Percentiles rank a stretch among this genome's conserved stretches.
Conservation (phyloP, 192 early-diverging fungal species). For the Umbelopsis isabellina region DNA sequence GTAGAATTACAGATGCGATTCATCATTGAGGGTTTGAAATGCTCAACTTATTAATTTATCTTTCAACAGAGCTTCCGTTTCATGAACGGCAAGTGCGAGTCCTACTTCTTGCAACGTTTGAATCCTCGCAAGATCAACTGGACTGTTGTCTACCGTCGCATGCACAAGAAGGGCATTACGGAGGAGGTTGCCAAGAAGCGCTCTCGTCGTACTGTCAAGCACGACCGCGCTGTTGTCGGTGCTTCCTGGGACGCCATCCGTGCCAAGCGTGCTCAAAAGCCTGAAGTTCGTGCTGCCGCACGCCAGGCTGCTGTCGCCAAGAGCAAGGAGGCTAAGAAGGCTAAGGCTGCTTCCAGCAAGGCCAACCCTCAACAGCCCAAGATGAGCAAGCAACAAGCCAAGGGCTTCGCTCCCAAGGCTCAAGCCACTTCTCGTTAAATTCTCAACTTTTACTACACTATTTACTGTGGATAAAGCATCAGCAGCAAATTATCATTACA, state of each 20-base stretch:
- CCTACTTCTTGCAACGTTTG: constrained; percentile 94
- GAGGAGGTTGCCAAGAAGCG: constrained; percentile 98
- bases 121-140: constrained; percentile 98
- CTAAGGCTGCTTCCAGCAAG: constrained; percentile 71
- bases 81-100: constrained; percentile 96
- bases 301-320: constrained; percentile 83
- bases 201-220: constrained; percentile 91
- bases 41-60: neutral
- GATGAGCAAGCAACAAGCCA: constrained; percentile 80
- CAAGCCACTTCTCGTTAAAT: constrained; percentile 83
- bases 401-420: constrained; percentile 81
- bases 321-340: constrained; percentile 95
- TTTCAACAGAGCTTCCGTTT: constrained; percentile 87
- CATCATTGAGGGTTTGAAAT: neutral
- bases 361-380: constrained; percentile 53
- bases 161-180: constrained; percentile 98
- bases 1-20: neutral
- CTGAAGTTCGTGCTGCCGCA: constrained; percentile 91
- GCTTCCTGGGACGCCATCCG: constrained; percentile 95
- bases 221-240: constrained; percentile 94
- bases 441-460: neutral
- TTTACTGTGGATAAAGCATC: too few relatives aligned
- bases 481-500: too few relatives aligned
- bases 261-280: constrained; percentile 96
- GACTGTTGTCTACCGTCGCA: constrained; percentile 96